Evolutionary conservation across 2,329 filamentous ascomycete species (phyloP).

Genomic region (Furcasterigmium furcatum): DNA sequence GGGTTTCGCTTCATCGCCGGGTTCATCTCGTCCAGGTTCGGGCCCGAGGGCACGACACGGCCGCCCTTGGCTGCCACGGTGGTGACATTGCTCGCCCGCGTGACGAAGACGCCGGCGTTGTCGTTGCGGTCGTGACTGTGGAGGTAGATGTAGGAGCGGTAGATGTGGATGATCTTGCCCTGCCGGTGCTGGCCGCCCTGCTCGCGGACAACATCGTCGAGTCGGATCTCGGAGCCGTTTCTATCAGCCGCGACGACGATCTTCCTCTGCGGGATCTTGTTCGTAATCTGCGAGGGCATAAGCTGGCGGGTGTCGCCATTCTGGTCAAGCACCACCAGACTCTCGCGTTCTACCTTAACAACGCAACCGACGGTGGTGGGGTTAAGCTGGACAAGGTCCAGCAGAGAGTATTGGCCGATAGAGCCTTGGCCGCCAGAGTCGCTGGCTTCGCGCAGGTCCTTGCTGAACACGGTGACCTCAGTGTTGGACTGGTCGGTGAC

Average conservation of each 20-base stretch:
- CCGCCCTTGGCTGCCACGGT: conserved; percentile 95
- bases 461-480: conserved; percentile 97
- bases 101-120: conserved; percentile 87
- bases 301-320: conserved; percentile 78
- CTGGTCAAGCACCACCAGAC: conserved; percentile 85
- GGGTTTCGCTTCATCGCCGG: conserved; percentile 76
- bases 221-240: conserved; percentile 87
- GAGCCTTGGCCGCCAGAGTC: conserved; percentile 85
- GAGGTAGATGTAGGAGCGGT: conserved; percentile 88
- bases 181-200: conserved; percentile 79
- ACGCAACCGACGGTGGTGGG: conserved; percentile 89
- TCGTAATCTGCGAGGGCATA: conserved; percentile 87
- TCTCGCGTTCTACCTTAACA: conserved; percentile 93
- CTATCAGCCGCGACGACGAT: conserved; percentile 88
- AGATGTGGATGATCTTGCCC: conserved; percentile 89
- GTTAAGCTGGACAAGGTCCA: conserved; percentile 92
- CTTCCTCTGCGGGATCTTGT: conserved; percentile 79
- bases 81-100: conserved; percentile 78
- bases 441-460: conserved; percentile 88
- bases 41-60: conserved; percentile 64
- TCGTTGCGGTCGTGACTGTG: conserved; percentile 82
- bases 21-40: conserved; percentile 89
- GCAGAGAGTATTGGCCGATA: conserved; percentile 85
- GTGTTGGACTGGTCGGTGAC: conserved; percentile 89
- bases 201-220: conserved; percentile 91